Conservation (phyloP, 768 basidiomycete genomes). For the Chalciporus sphaerocephalus region DNA sequence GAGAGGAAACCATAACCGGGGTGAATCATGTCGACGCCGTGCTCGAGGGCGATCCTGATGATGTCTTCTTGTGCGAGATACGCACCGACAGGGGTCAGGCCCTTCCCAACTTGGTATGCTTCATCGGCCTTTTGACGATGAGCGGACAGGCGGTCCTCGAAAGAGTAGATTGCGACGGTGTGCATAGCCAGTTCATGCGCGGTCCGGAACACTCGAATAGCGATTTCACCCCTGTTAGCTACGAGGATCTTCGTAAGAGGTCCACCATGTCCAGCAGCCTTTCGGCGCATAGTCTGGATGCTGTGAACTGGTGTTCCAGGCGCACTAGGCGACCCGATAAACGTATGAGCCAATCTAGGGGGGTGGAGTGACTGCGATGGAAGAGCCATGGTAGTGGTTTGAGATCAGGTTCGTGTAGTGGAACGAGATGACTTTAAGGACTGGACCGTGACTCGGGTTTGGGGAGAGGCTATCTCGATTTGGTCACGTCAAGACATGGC, state of each 20-base stretch:
- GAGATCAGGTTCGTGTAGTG: slow-evolving; percentile 7
- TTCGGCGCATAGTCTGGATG: slow-evolving; percentile 87
- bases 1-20: slow-evolving; percentile 98
- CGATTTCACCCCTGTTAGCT: slow-evolving; percentile 96
- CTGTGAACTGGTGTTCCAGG: slow-evolving; percentile 86
- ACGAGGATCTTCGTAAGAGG: slow-evolving; percentile 90
- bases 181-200: slow-evolving; percentile 99
- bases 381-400: slow-evolving; percentile 25
- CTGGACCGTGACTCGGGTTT: not conserved
- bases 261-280: slow-evolving; percentile 85
- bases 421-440: slow-evolving; percentile 8
- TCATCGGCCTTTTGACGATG: slow-evolving; percentile 99
- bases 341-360: slow-evolving; percentile 67
- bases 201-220: slow-evolving; percentile 96
- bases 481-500: not conserved
- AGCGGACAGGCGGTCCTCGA: slow-evolving; percentile 92
- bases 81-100: slow-evolving; percentile 91
- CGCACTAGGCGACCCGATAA: slow-evolving; percentile 68
- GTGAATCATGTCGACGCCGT: slow-evolving; percentile 99
- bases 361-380: slow-evolving; percentile 53
- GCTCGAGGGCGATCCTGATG: slow-evolving; percentile 92
- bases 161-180: slow-evolving; percentile 97
- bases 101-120: slow-evolving; percentile 96
- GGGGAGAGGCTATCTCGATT: not conserved
- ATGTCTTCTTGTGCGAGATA: slow-evolving; percentile 98